phyloP scores from a whole-genome alignment of 768 basidiomycete genomes.

The Tricholoma hemisulphureum region DNA sequence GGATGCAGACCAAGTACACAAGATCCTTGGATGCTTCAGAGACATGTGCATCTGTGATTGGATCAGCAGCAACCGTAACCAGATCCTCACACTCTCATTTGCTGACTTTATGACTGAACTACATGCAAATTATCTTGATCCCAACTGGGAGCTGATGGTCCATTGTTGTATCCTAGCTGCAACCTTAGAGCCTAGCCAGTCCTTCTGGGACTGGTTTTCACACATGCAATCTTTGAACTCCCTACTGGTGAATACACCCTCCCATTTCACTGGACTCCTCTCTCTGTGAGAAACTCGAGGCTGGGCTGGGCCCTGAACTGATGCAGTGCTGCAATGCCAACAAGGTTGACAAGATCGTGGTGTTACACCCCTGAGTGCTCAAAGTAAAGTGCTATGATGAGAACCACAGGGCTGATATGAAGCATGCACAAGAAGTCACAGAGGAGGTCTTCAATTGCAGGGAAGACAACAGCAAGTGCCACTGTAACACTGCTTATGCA shows the following conservation, averaged over 20 bases:
- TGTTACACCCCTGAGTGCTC: too few species aligned
- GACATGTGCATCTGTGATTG: conserved; percentile 7
- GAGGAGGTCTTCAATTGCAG: not conserved
- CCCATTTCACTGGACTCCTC: conserved; percentile 6
- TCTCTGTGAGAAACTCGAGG: conserved; percentile 17
- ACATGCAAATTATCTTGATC: conserved; percentile 7
- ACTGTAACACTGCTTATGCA: not conserved
- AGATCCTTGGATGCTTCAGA: not conserved
- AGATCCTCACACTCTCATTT: conserved; percentile 9
- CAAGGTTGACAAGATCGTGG: not conserved
- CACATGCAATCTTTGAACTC: not conserved
- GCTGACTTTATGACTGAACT: conserved; percentile 12
- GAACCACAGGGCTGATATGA: not conserved
- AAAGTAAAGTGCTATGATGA: too few species aligned
- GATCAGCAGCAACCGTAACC: conserved; percentile 2
- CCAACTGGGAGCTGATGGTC: conserved; percentile 15
- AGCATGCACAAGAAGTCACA: not conserved
- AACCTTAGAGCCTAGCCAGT: not conserved
- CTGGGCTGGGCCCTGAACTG: conserved; percentile 14
- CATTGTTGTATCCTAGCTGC: not conserved
- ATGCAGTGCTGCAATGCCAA: not conserved
- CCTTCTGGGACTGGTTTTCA: not conserved
- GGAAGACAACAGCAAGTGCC: not conserved
- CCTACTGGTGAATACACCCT: not conserved
- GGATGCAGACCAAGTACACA: not conserved